Base-by-base conservation (phyloP, 352 stramenopile species). In the Globisporangium recalcitrans region DNA sequence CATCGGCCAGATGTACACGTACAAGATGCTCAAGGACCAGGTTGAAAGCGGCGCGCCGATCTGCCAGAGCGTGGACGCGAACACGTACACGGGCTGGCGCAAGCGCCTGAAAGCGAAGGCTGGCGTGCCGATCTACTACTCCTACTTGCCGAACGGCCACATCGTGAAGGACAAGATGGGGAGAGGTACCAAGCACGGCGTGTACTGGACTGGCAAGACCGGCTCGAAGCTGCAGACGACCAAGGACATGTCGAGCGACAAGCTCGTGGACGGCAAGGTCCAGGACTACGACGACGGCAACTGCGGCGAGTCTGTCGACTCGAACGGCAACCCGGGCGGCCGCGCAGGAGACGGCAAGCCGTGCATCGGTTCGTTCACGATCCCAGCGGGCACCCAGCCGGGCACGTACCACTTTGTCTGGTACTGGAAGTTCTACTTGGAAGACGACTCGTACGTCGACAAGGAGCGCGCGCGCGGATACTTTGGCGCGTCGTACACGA, bases 11-110 rank as follows among this genome's bases (percentile, higher is more conserved):
- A 56, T 62, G 36, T 86, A 85, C 64, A 89, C 80, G 40, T 73
- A 83, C 70, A 89, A 89, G 57, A 85, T 89, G 70, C 69, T 89
- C 42, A 80, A 85, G 67, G 80, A 86, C 64, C 70, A 82, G 48
- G 80, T 82, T 29, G 73, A 87, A 13, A 68, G 65, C 9, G 77
- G 80, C 40, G 64, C 72, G 4, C 48, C 59, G 0, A 75, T 89
- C 14, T 87, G 80, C 54, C 55, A 86, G 48, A 65, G 27, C 10
- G 78, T 81, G 22, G 78, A 74, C 0, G 64, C 70, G 19, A 80
- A 87, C 66, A 76, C 78, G 52, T 87, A 87, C 68, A 65, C 67
- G 55, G 78, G 72, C 58, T 89, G 80, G 80, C 65, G 78, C 52
- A 87, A 80, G 56, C 74, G 78, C 26, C 34, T 90, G 46, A 61